Evolutionary conservation across 140 eudicot genomes (phyloP).

Genomic region (Ambrosia hybrid): DNA sequence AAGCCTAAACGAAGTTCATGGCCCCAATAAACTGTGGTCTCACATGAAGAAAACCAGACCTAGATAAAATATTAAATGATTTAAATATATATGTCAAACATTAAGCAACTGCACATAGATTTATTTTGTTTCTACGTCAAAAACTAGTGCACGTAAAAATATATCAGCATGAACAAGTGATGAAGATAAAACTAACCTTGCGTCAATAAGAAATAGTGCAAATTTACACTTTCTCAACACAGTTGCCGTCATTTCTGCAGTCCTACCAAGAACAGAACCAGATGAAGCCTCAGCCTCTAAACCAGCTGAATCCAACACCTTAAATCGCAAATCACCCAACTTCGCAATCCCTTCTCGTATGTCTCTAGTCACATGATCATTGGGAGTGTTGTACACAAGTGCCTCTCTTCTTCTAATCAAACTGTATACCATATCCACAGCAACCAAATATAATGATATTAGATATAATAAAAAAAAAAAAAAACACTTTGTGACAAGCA

Average conservation of each 20-base stretch:
- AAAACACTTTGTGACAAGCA: not conserved
- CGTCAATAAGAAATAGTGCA: constrained; percentile 77
- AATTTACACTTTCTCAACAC: constrained; percentile 66
- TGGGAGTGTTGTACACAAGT: constrained; percentile 92
- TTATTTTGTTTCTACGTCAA: constrained; percentile 1
- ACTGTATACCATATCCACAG: constrained; percentile 44
- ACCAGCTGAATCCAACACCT: constrained; percentile 94
- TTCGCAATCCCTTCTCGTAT: constrained; percentile 91
- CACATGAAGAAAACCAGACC: too few relatives aligned
- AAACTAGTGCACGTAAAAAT: constrained; percentile 2
- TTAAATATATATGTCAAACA: not conserved
- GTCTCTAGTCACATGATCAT: constrained; percentile 92
- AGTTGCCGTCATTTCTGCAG: constrained; percentile 87
- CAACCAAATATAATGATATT: not conserved
- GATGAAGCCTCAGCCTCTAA: constrained; percentile 95
- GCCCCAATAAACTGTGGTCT: too few relatives aligned
- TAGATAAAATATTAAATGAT: too few relatives aligned
- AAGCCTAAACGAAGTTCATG: too few relatives aligned
- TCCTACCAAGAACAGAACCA: constrained; percentile 91
- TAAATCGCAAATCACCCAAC: constrained; percentile 83
- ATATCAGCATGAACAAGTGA: not conserved
- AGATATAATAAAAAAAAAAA: not conserved
- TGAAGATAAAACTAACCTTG: constrained; percentile 59
- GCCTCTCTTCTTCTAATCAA: constrained; percentile 96
- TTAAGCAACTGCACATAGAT: not conserved